These are phyloP conservation scores for Paradendryphiella salina DNA, from an alignment of 2,329 filamentous ascomycete species.

Conservation along the genomic window DNA sequence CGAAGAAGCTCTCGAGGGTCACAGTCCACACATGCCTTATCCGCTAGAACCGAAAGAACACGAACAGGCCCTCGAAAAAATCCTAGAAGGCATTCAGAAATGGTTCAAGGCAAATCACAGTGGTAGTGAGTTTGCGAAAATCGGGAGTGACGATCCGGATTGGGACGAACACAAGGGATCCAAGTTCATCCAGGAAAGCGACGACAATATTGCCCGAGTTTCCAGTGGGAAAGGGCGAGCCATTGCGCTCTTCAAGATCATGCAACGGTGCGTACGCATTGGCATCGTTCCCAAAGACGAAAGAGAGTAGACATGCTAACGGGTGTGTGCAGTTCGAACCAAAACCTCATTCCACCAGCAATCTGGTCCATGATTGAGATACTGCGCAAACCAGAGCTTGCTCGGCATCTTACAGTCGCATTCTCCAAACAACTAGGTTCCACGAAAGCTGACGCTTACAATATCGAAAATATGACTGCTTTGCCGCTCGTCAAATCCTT, in stretches of 20 bases:
- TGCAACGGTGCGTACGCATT: constrained; percentile 27
- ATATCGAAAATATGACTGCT: constrained; percentile 19
- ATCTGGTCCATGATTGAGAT: constrained; percentile 36
- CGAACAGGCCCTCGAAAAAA: constrained; percentile 21
- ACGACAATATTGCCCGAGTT: constrained; percentile 15
- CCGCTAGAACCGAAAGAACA: constrained; percentile 21
- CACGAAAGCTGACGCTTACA: constrained; percentile 14
- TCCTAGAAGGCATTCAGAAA: constrained; percentile 26
- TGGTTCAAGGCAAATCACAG: constrained; percentile 27
- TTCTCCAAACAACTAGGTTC: constrained; percentile 17
- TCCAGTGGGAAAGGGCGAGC: constrained; percentile 9
- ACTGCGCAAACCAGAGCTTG: constrained; percentile 24
- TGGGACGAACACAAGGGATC: constrained; percentile 30
- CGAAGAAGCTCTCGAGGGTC: constrained; percentile 23
- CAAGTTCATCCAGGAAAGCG: constrained; percentile 28
- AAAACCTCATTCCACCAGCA: constrained; percentile 19
- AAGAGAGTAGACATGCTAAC: constrained; percentile 5
- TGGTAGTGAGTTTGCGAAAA: constrained; percentile 22
- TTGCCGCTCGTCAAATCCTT: constrained; percentile 33
- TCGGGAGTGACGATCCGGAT: constrained; percentile 13
- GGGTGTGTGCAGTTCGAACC: constrained; percentile 18
- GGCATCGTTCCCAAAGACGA: background rate
- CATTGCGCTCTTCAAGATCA: constrained; percentile 29
- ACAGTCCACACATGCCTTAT: constrained; percentile 23
- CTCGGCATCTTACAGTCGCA: constrained; percentile 17